Base-by-base conservation (phyloP, 805 yeast genomes). In the Komagataella pseudopastoris region DNA sequence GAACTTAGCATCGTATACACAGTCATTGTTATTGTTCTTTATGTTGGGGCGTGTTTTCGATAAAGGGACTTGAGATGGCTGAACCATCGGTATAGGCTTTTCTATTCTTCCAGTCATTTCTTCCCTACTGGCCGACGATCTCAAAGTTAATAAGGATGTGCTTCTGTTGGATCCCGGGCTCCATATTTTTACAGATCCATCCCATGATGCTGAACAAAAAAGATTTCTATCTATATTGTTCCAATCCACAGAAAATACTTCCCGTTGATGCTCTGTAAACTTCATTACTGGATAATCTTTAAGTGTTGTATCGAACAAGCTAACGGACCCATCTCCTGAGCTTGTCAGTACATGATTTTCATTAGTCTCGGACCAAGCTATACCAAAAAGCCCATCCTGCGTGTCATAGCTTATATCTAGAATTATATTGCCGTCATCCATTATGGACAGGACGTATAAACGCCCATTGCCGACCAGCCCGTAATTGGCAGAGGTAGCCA, bases 391-490 rank as follows among this genome's bases (percentile, higher is more conserved):
- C 5, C 96, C 96, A 67, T 91, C 99, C 65, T 91, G 97, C 0
- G 98, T 91, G 54, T 88, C 88, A 70, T 87, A 91, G 14, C 76
- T 64, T 4, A 74, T 67, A 48, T 78, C 80, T 45, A 74, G 75
- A 4, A 60, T 59, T 16, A 88, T 72, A n/a, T 57, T 59, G 0
- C 98, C 98, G 54, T 72, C 68, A 20, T 80, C 77, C 50, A 75
- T 77, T 48, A 91, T 85, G 49, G 80, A 80, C 22, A 91, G 69
- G 1, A 91, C 71, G 57, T 71, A 83, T 24, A 91, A 69, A 57
- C 87, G 76, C 5, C 99, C 99, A 65, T 91, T 91, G 2, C 99
- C 99, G 3, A 89, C 96, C 4, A 91, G 70, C 1, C 98, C 98
- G 65, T 81, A 91, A 68, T 91, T 93, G 23, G 97, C 88, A 1